Base-by-base conservation (phyloP, 441 rosid genomes). In the Dalechampia spathulata region DNA sequence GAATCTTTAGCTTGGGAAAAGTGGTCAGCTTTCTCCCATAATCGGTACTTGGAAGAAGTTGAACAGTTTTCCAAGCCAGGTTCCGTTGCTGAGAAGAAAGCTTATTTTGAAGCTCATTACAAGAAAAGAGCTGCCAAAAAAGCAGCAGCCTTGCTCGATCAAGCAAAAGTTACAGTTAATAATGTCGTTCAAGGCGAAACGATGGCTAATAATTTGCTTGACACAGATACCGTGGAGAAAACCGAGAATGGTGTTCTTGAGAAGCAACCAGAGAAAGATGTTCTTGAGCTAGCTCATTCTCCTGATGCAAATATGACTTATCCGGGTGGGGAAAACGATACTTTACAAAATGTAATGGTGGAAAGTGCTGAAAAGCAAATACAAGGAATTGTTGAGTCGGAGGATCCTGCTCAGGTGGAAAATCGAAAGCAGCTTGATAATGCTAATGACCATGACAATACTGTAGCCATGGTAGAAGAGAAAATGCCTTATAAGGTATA, bases 1-100 rank as follows among this genome's bases (percentile, higher is more conserved):
- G 98, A 87, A 58, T 63, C 92, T 36, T 61, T 90, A 52, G 80
- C 80, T 32, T 90, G 99, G 99, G 96, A 77, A 77, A 94, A 82
- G 61, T 90, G 93, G 91, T 94, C 99, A 59, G 67, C 90, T 32
- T 94, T 94, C 64, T 83, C 96, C 59, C 91, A 83, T 75, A 94
- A 94, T 30, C 94, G 87, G 42, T 81, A 87, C 77, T 68, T 86
- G 58, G 98, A 94, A 71, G 99, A 94, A 70, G 90, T 79, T 3
- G 87, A 90, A 80, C 88, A 73, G 65, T 80, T 75, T 47, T 80
- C 94, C 1, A 88, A 76, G 67, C 95, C 96, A 32, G 99, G 99
- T 47, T 76, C 91, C 64, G 98, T 94, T 53, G 99, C 99, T 34
- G 72, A 84, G 73, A 94, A 79, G 88, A 90, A 68, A 63, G 98